phyloP scores from a whole-genome alignment of 257 asterid species.

The Lavandula angustifolia region DNA sequence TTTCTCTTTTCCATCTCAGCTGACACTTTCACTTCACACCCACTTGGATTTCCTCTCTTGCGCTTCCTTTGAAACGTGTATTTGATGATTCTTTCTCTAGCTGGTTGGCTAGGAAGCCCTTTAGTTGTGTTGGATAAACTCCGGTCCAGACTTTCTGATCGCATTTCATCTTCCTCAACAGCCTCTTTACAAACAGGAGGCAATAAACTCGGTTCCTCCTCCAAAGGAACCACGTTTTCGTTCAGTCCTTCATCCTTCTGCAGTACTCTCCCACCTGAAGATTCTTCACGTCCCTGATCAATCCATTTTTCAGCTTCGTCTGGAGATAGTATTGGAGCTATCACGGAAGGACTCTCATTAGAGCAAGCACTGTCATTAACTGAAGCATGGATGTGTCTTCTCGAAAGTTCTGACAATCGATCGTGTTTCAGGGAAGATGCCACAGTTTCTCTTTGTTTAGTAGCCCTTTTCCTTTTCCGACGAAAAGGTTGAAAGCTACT shows the following conservation, averaged over 20 bases:
- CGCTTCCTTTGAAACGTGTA: slow-evolving; percentile 83
- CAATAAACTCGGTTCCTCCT: slow-evolving; percentile 34
- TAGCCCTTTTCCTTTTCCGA: slow-evolving; percentile 55
- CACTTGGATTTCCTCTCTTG: slow-evolving; percentile 50
- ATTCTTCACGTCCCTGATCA: slow-evolving; percentile 28
- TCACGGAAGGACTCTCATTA: slow-evolving; percentile 28
- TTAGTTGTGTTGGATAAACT: slow-evolving; percentile 29
- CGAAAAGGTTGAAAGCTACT: slow-evolving; percentile 39
- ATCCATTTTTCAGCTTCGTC: slow-evolving; percentile 33
- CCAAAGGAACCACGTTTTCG: slow-evolving; percentile 32
- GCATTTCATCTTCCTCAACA: slow-evolving; percentile 32
- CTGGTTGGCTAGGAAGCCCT: slow-evolving; percentile 32
- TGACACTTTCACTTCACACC: slow-evolving; percentile 40
- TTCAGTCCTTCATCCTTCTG: slow-evolving; percentile 31
- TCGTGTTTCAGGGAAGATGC: slow-evolving; percentile 28
- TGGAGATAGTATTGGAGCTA: slow-evolving; percentile 27
- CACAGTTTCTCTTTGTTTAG: slow-evolving; percentile 38
- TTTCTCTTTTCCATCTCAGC: slow-evolving; percentile 35
- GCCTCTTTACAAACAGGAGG: slow-evolving; percentile 36
- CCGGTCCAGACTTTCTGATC: slow-evolving; percentile 20
- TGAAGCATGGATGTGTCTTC: slow-evolving; percentile 30
- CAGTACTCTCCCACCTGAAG: slow-evolving; percentile 24
- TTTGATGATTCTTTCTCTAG: slow-evolving; percentile 57
- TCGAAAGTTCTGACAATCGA: slow-evolving; percentile 32
- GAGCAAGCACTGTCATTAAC: slow-evolving; percentile 23